Evolutionary conservation across 1,284 basidiomycete species (phyloP), one percentile per base, ranked within the genome.

Genomic region (Phylloboletellus chloephorus): DNA sequence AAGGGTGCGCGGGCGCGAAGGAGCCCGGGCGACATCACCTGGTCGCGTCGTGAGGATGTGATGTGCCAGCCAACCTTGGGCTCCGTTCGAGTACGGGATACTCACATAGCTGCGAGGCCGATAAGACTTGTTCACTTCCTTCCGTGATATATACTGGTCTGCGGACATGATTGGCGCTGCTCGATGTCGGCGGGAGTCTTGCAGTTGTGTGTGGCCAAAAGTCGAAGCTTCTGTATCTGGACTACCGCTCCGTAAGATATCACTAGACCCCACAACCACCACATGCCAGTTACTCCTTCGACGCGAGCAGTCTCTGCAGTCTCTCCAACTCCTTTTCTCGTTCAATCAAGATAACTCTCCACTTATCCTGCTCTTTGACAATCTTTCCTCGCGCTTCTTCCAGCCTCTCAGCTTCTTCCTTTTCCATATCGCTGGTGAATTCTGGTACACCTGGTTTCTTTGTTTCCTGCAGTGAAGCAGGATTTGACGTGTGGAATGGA

Each of bases 1-100:
- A 86, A 98, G 7, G 90, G 93, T 52, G 77, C 78, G 25, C 94
- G 79, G 10, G 94, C 94, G 45, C 94, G 84, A 66, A 80, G 71
- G 35, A 97, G 79, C 30, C 89, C 89, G 16, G 80, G 78, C 8
- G 92, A 95, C 78, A 91, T 88, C 48, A 75, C 66, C 90, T 91
- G 13, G 7, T 6, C 17, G n/a, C 12, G 28, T 21, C 2, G 6
- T n/a, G 11, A 7, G 26, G 26, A 8, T 3, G 16, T 12, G 25
- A n/a, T n/a, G n/a, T n/a, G n/a, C n/a, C n/a, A n/a, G n/a, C n/a
- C n/a, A n/a, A n/a, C n/a, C n/a, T n/a, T n/a, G n/a, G n/a, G n/a
- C n/a, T n/a, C n/a, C n/a, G 13, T 1, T 2, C 7, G 12, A 17
- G n/a, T 7, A 3, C 5, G 12, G 13, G 13, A 5, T 29, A 53